Percentiles rank a stretch among this genome's conserved stretches.
phyloP scores from a whole-genome alignment of 257 asterid genomes.

The Ilex aquifolium region DNA sequence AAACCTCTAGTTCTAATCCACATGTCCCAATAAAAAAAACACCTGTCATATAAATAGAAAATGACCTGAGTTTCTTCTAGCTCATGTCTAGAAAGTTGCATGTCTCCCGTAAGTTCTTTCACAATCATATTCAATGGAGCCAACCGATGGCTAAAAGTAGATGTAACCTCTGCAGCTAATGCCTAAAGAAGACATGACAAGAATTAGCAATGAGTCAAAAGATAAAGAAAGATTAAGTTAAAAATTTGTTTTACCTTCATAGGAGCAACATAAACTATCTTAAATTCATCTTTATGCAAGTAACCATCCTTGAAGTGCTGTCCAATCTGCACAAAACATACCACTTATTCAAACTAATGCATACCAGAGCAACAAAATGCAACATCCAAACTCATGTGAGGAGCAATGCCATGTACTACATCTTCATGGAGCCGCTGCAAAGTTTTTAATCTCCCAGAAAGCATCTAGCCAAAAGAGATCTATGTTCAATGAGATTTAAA shows the following conservation, averaged over 20 bases:
- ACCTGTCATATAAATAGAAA: slow-evolving; percentile 11
- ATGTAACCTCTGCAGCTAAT: slow-evolving; percentile 95
- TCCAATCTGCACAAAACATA: slow-evolving; percentile 47
- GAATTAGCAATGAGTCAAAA: slow-evolving; percentile 13
- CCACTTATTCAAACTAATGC: neutral
- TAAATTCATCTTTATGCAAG: slow-evolving; percentile 93
- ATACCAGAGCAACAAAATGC: no score
- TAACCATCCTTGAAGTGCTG: slow-evolving; percentile 93
- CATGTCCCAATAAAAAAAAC: neutral
- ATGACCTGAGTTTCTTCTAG: slow-evolving; percentile 92
- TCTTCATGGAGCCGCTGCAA: no score
- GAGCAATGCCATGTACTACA: no score
- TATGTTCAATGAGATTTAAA: no score
- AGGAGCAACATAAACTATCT: slow-evolving; percentile 98
- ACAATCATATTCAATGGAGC: slow-evolving; percentile 81
- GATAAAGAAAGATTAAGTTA: slow-evolving; percentile 1
- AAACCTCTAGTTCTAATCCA: neutral
- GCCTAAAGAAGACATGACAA: slow-evolving; percentile 46
- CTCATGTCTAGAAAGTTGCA: slow-evolving; percentile 92
- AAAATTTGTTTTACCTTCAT: slow-evolving; percentile 66
- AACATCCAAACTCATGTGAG: no score
- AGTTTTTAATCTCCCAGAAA: no score
- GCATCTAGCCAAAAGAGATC: no score
- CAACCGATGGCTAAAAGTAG: slow-evolving; percentile 85
- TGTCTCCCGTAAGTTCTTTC: slow-evolving; percentile 97